Evolutionary conservation across 169 alveolate genomes (phyloP).

Genomic region (Cryptosporidium andersoni): DNA sequence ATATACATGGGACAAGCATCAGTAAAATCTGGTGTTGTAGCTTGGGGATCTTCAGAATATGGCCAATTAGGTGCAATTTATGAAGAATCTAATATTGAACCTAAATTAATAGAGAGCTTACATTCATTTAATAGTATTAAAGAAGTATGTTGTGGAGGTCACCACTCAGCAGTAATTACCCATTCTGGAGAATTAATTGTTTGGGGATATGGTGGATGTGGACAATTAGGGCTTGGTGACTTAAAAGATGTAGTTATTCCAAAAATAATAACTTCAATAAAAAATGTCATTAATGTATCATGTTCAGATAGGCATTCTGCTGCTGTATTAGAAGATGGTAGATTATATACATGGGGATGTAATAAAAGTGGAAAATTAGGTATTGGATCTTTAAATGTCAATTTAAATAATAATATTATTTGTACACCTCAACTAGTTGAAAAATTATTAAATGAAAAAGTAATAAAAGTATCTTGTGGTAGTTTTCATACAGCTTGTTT

Average conservation of each 20-base stretch:
- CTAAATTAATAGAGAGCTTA: slow-evolving; percentile 41
- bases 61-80: slow-evolving; percentile 18
- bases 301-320: slow-evolving; percentile 82
- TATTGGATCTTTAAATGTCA: slow-evolving; percentile 21
- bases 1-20: slow-evolving; percentile 72
- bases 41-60: slow-evolving; percentile 75
- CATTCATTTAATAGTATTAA: slow-evolving; percentile 10
- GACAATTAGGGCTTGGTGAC: slow-evolving; percentile 74
- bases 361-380: slow-evolving; percentile 81
- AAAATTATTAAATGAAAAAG: slow-evolving; percentile 71
- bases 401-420: slow-evolving; percentile 11
- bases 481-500: slow-evolving; percentile 75
- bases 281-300: slow-evolving; percentile 66
- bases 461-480: slow-evolving; percentile 80
- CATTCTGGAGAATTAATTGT: slow-evolving; percentile 71
- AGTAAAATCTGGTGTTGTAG: slow-evolving; percentile 74
- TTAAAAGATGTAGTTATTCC: slow-evolving; percentile 54
- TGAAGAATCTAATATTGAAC: slow-evolving; percentile 28
- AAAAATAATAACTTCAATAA: slow-evolving; percentile 7
- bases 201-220: slow-evolving; percentile 73
- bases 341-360: slow-evolving; percentile 84
- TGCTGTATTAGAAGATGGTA: slow-evolving; percentile 77
- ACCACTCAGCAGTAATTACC: slow-evolving; percentile 71
- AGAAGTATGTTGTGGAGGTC: slow-evolving; percentile 52
- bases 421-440: slow-evolving; percentile 72